Percentiles rank a stretch among this genome's conserved stretches.
Evolutionary conservation across 352 stramenopile genomes (phyloP).

Genomic region (Bremia lactucae): DNA sequence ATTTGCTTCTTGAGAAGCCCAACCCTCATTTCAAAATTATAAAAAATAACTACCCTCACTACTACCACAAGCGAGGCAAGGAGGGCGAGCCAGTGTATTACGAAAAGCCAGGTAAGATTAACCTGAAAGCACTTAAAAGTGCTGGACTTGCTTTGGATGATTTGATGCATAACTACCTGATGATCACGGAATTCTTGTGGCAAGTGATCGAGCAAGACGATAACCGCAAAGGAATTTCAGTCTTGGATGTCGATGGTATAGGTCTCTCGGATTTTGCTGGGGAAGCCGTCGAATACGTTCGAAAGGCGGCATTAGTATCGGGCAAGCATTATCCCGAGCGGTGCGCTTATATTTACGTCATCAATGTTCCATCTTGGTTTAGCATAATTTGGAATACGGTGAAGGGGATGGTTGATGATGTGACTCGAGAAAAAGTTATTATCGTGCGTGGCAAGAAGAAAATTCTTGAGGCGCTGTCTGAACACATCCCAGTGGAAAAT

Average conservation of each 20-base stretch:
- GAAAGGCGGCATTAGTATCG: slow-evolving; percentile 64
- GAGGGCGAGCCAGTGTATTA: slow-evolving; percentile 81
- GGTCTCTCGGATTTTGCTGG: slow-evolving; percentile 78
- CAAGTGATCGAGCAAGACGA: slow-evolving; percentile 77
- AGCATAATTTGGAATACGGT: slow-evolving; percentile 88
- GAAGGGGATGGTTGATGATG: slow-evolving; percentile 87
- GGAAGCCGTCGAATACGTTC: slow-evolving; percentile 80
- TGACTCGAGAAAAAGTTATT: slow-evolving; percentile 89
- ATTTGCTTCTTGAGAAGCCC: slow-evolving; percentile 56
- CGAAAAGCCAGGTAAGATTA: slow-evolving; percentile 80
- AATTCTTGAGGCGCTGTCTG: slow-evolving; percentile 61
- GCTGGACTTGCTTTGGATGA: slow-evolving; percentile 67
- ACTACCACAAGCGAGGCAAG: slow-evolving; percentile 81
- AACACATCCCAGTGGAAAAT: slow-evolving; percentile 65
- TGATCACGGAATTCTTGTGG: slow-evolving; percentile 82
- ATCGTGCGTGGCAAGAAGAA: slow-evolving; percentile 81
- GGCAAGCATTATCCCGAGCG: slow-evolving; percentile 89
- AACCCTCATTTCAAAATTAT: slow-evolving; percentile 75
- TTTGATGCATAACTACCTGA: slow-evolving; percentile 79
- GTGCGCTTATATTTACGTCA: slow-evolving; percentile 88
- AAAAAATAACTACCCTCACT: slow-evolving; percentile 88
- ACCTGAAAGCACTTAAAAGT: slow-evolving; percentile 73
- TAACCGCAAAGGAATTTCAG: slow-evolving; percentile 78
- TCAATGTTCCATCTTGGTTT: slow-evolving; percentile 94
- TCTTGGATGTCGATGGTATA: slow-evolving; percentile 79